Conservation (phyloP, 495 filamentous ascomycete genomes). For the Chaetomium tenue region DNA sequence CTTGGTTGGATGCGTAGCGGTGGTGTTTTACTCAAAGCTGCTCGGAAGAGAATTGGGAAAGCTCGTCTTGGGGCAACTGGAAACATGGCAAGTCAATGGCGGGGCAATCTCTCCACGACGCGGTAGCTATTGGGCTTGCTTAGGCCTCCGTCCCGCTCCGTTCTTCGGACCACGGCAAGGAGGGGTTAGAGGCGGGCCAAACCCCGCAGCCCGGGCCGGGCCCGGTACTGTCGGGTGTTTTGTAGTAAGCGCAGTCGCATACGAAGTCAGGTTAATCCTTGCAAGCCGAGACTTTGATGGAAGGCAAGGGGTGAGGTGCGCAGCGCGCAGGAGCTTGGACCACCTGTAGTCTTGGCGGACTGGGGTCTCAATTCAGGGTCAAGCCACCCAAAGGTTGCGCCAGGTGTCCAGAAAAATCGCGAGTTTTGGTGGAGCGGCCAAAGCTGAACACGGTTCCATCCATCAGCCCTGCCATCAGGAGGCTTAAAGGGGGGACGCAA, state of each 20-base stretch:
- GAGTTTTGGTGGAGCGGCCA: conserved; percentile 18
- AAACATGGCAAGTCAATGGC: conserved; percentile 19
- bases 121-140: neutral
- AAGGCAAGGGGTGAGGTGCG: neutral
- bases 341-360: neutral
- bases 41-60: conserved; percentile 21
- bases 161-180: conserved; percentile 30
- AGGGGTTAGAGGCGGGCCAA: conserved; percentile 18
- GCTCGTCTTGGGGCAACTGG: conserved; percentile 23
- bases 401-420: conserved; percentile 37
- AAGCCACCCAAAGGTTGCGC: conserved; percentile 15
- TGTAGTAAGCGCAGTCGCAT: too few relatives aligned
- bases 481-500: conserved; percentile 29
- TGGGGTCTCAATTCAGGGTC: neutral
- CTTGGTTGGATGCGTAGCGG: conserved; percentile 8
- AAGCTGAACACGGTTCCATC: conserved; percentile 8
- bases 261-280: too few relatives aligned
- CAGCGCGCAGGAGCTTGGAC: conserved; percentile 29
- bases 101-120: conserved; percentile 1
- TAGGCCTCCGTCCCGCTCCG: conserved; percentile 26
- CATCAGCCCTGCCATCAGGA: conserved; percentile 22
- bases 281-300: too few relatives aligned
- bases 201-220: conserved; percentile 22
- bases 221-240: neutral
- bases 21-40: conserved; percentile 12